Percentiles rank a stretch among this genome's conserved stretches.
Conservation (phyloP, 768 basidiomycete species). For the Floccularia luteovirens region DNA sequence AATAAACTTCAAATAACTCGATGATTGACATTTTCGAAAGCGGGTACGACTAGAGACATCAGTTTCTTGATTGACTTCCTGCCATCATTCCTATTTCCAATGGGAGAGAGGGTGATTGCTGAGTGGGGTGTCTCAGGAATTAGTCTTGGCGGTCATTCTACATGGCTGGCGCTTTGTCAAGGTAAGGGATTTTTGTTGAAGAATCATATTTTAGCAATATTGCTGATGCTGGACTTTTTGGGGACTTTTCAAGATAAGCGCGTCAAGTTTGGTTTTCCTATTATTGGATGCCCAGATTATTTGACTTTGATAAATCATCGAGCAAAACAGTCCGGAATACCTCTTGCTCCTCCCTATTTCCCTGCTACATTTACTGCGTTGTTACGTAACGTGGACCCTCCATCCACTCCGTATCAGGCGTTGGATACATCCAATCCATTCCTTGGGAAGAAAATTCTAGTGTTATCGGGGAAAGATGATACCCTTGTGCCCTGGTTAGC, state of each 20-base stretch:
- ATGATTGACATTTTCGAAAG: conserved; percentile 12
- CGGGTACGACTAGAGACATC: conserved; percentile 68
- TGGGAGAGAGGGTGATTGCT: conserved; percentile 47
- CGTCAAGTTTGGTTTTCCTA: conserved; percentile 36
- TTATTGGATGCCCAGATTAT: conserved; percentile 72
- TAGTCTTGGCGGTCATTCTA: conserved; percentile 79
- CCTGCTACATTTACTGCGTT: conserved; percentile 44
- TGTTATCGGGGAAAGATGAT: conserved; percentile 62
- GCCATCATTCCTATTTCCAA: conserved; percentile 65
- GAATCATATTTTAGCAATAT: neutral
- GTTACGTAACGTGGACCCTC: conserved; percentile 40
- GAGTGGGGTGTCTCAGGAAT: conserved; percentile 71
- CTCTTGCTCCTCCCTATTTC: conserved; percentile 43
- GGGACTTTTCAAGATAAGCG: conserved; percentile 28
- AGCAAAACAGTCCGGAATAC: conserved; percentile 36
- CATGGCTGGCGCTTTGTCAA: conserved; percentile 61
- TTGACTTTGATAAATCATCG: conserved; percentile 46
- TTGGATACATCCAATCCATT: conserved; percentile 45
- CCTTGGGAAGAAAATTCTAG: conserved; percentile 64
- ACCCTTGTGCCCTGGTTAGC: conserved; percentile 58
- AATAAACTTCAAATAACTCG: neutral
- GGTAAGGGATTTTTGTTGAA: conserved; percentile 17
- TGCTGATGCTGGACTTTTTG: neutral
- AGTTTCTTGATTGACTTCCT: conserved; percentile 79
- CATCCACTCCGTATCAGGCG: conserved; percentile 29